Evolutionary conservation across 768 basidiomycete species (phyloP), one percentile per base, ranked within the genome.

Genomic region (Russula olivacea): DNA sequence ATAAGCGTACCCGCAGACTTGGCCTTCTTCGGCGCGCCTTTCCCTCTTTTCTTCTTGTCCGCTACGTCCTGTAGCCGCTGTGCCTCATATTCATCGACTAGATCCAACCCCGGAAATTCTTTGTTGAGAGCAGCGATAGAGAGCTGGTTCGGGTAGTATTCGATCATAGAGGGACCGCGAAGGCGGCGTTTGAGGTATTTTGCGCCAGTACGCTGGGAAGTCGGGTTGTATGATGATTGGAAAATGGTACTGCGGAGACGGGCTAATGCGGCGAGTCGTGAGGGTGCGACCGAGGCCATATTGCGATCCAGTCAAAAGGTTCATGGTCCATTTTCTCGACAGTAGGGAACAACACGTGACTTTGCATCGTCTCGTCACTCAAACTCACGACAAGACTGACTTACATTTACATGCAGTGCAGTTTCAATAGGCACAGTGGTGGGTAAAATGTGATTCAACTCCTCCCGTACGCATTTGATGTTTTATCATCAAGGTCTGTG

Each of bases 221-320:
- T 81, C 0, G 95, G 95, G 75, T 98, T 98, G 76, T 89, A 93
- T 4, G 88, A 79, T 10, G 92, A 96, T 71, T 93, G 84, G 71
- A 98, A 96, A 58, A 98, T 83, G 47, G 79, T 71, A 71, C 84
- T 87, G 49, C 86, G 87, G 6, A 89, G 77, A 54, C 82, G 80
- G 1, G 74, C 80, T 65, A 93, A 78, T n/a, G 81, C 77, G 15
- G 78, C 75, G n/a, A 91, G 73, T 56, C 84, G 82, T 41, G 80
- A 76, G 23, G 80, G 78, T 4, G 75, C 68, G n/a, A 82, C 69
- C 11, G 72, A 70, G 40, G 78, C 72, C 74, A 77, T 77, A 21
- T 40, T 56, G 11, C 45, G 21, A n/a, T n/a, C n/a, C n/a, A n/a
- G 45, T 45, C 45, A 41, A 15, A 6, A 2, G 1, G n/a, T 21